phyloP scores from a whole-genome alignment of 1,284 basidiomycete species.

The Ceratobasidium sp. region DNA sequence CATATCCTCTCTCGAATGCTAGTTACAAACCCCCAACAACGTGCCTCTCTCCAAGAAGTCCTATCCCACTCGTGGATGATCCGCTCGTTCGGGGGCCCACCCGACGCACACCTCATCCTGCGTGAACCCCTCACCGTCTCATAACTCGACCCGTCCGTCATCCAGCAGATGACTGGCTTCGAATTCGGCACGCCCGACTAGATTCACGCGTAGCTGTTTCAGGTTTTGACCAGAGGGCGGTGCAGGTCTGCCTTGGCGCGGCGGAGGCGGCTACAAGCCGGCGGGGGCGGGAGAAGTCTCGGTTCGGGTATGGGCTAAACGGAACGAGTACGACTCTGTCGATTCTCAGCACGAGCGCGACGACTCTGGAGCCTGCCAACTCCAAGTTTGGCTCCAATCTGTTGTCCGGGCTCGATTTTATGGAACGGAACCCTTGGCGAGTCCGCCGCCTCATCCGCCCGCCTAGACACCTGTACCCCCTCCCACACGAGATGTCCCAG shows the following conservation, averaged over 20 bases:
- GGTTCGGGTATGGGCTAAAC: slow-evolving; percentile 12
- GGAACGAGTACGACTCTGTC: slow-evolving; percentile 14
- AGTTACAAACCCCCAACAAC: slow-evolving; percentile 89
- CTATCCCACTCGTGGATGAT: slow-evolving; percentile 94
- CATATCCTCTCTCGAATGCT: slow-evolving; percentile 94
- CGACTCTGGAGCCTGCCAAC: slow-evolving; percentile 51
- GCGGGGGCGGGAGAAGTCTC: slow-evolving; percentile 60
- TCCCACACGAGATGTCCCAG: slow-evolving; percentile 64
- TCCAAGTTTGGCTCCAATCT: slow-evolving; percentile 60
- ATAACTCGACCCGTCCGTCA: slow-evolving; percentile 87
- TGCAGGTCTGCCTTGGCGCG: slow-evolving; percentile 80
- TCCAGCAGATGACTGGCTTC: slow-evolving; percentile 95
- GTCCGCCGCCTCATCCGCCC: slow-evolving; percentile 68
- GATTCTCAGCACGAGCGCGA: slow-evolving; percentile 23
- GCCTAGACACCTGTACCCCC: slow-evolving; percentile 54
- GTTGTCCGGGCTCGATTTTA: slow-evolving; percentile 98
- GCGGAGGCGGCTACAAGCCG: slow-evolving; percentile 81
- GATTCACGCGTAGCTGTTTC: slow-evolving; percentile 80
- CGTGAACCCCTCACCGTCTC: slow-evolving; percentile 83
- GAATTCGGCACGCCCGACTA: slow-evolving; percentile 93
- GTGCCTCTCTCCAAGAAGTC: slow-evolving; percentile 89
- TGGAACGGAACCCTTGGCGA: slow-evolving; percentile 87
- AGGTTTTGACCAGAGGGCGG: slow-evolving; percentile 81
- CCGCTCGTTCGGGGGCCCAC: slow-evolving; percentile 85
- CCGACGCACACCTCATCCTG: slow-evolving; percentile 86